Conservation (phyloP, 352 stramenopile genomes). For the Globisporangium uncinulatum region DNA sequence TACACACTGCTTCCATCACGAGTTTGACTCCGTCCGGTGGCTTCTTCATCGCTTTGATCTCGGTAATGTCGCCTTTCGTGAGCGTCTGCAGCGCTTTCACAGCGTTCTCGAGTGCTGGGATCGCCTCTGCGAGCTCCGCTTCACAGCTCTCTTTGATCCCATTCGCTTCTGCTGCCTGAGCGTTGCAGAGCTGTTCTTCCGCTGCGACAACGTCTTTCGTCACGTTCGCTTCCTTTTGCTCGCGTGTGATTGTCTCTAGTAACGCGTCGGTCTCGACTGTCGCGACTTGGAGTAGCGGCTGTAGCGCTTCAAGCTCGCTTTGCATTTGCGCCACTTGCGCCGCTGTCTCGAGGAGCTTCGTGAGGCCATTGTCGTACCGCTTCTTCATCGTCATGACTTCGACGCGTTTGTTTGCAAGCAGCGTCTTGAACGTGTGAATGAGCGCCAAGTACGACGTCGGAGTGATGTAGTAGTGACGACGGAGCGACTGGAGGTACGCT, state of each 20-base stretch:
- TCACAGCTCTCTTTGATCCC: slow-evolving; percentile 90
- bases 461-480: slow-evolving; percentile 95
- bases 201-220: slow-evolving; percentile 79
- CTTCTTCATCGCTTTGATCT: slow-evolving; percentile 97
- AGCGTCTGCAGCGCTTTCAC: slow-evolving; percentile 91
- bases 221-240: slow-evolving; percentile 86
- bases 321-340: slow-evolving; percentile 94
- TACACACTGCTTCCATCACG: slow-evolving; percentile 93
- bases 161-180: slow-evolving; percentile 84
- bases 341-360: slow-evolving; percentile 92
- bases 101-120: slow-evolving; percentile 89
- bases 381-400: slow-evolving; percentile 90
- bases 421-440: slow-evolving; percentile 94
- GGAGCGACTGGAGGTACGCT: slow-evolving; percentile 82
- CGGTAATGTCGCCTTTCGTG: slow-evolving; percentile 92
- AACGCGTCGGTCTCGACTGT: slow-evolving; percentile 89
- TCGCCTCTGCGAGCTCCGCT: slow-evolving; percentile 88
- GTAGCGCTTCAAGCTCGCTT: slow-evolving; percentile 87
- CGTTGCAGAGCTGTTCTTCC: slow-evolving; percentile 84
- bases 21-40: slow-evolving; percentile 92
- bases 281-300: slow-evolving; percentile 90
- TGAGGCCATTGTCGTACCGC: slow-evolving; percentile 91
- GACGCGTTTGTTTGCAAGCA: slow-evolving; percentile 87
- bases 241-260: slow-evolving; percentile 84
- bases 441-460: slow-evolving; percentile 94